Conservation (phyloP, 495 filamentous ascomycete species). For the Penicillium subrubescens region DNA sequence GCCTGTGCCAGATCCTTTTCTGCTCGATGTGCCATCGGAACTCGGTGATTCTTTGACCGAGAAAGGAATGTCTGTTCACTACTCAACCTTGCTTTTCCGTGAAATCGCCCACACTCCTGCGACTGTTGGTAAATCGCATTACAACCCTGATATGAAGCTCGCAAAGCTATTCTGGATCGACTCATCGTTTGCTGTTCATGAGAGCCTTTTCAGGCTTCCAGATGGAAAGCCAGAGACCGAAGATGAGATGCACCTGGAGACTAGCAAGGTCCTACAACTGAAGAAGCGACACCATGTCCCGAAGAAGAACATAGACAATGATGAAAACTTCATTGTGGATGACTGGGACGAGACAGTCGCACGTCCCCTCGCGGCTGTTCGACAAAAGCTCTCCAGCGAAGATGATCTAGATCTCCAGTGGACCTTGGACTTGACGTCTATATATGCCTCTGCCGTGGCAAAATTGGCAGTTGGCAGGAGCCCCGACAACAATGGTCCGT, state of each 20-base stretch:
- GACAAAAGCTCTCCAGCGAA: constrained; percentile 2
- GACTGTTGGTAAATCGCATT: constrained; percentile 11
- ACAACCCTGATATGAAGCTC: constrained; percentile 28
- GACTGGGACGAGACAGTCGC: constrained; percentile 40
- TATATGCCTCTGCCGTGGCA: constrained; percentile 33
- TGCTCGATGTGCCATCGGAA: constrained; percentile 38
- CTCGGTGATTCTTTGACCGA: constrained; percentile 1
- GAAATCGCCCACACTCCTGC: constrained; percentile 33
- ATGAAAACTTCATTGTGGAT: constrained; percentile 40
- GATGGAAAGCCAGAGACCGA: constrained; percentile 3
- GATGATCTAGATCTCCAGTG: constrained; percentile 23
- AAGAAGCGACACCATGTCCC: constrained; percentile 22
- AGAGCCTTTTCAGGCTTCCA: constrained; percentile 35
- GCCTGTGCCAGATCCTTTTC: constrained; percentile 43
- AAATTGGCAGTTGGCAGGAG: constrained; percentile 4
- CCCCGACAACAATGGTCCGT: not conserved
- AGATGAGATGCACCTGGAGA: constrained; percentile 11
- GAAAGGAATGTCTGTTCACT: constrained; percentile 13
- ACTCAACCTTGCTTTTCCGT: constrained; percentile 40
- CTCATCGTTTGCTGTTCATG: constrained; percentile 36
- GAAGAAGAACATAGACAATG: constrained; percentile 8
- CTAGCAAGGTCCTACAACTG: constrained; percentile 25
- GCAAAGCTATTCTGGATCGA: constrained; percentile 45
- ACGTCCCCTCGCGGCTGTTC: constrained; percentile 1
- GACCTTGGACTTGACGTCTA: constrained; percentile 35